Conservation (phyloP, 495 filamentous ascomycete genomes). For the Lentithecium fluviatile region DNA sequence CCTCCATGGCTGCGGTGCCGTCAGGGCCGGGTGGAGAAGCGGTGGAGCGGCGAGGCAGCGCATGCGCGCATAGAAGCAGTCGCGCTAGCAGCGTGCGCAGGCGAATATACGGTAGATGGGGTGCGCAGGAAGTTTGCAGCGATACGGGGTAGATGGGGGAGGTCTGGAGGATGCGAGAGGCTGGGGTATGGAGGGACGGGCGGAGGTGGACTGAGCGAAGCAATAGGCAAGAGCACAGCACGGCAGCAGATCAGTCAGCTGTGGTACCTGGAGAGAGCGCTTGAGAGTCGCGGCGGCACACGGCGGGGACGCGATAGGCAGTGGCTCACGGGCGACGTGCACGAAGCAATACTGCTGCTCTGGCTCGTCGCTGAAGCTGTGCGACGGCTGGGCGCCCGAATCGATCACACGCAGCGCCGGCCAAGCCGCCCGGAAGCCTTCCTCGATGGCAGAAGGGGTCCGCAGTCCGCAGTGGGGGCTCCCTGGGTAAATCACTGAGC, state of each 20-base stretch:
- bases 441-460: neutral
- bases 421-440: conserved; percentile 7
- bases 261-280: neutral
- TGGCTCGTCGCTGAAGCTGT: conserved; percentile 20
- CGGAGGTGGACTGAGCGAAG: neutral
- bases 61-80: conserved; percentile 32
- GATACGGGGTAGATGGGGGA: no score
- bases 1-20: conserved; percentile 53
- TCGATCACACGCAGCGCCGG: conserved; percentile 30
- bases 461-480: neutral
- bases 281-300: neutral
- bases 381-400: conserved; percentile 29
- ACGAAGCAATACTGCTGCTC: conserved; percentile 22
- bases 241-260: conserved; percentile 4
- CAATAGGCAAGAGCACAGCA: neutral
- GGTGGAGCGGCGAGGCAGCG: conserved; percentile 22
- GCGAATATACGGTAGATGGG: no score
- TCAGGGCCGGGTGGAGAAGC: conserved; percentile 26
- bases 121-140: neutral
- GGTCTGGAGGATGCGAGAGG: no score
- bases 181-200: neutral
- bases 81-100: conserved; percentile 20
- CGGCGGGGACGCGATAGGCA: neutral
- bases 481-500: neutral
- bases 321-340: conserved; percentile 1